Percentiles rank a stretch among this genome's conserved stretches.
Evolutionary conservation across 345 rosid species (phyloP).

Genomic region (Camelina neglecta): DNA sequence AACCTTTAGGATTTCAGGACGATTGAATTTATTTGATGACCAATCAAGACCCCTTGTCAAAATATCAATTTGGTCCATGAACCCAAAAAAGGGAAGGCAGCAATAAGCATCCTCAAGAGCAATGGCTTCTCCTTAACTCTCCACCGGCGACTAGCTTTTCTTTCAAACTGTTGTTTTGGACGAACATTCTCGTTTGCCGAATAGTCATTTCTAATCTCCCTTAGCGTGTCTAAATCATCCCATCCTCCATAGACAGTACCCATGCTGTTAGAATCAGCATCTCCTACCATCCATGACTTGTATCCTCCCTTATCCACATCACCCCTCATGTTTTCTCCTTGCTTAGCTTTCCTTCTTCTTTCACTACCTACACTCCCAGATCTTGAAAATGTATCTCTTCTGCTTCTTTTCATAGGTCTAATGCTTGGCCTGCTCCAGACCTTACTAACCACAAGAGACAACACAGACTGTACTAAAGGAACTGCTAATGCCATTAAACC

Average conservation of each 20-base stretch:
- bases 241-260: slow-evolving; percentile 68
- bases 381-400: slow-evolving; percentile 52
- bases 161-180: slow-evolving; percentile 41
- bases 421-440: slow-evolving; percentile 54
- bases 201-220: slow-evolving; percentile 27
- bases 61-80: slow-evolving; percentile 70
- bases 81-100: slow-evolving; percentile 75
- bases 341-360: slow-evolving; percentile 40
- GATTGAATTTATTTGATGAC: slow-evolving; percentile 16
- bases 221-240: slow-evolving; percentile 71
- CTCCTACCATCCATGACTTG: slow-evolving; percentile 67
- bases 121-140: slow-evolving; percentile 73
- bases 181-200: slow-evolving; percentile 32
- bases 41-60: slow-evolving; percentile 35
- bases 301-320: slow-evolving; percentile 50
- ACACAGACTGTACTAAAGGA: slow-evolving; percentile 72
- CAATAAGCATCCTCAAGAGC: slow-evolving; percentile 65
- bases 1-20: slow-evolving; percentile 35
- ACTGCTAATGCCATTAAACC: slow-evolving; percentile 87
- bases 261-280: slow-evolving; percentile 38
- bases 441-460: slow-evolving; percentile 62
- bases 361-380: slow-evolving; percentile 41
- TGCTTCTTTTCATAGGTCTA: slow-evolving; percentile 47
- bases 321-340: slow-evolving; percentile 39
- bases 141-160: slow-evolving; percentile 55